phyloP scores from a whole-genome alignment of 106 monocot genomes.

The Dendrobium chrysotoxum region DNA sequence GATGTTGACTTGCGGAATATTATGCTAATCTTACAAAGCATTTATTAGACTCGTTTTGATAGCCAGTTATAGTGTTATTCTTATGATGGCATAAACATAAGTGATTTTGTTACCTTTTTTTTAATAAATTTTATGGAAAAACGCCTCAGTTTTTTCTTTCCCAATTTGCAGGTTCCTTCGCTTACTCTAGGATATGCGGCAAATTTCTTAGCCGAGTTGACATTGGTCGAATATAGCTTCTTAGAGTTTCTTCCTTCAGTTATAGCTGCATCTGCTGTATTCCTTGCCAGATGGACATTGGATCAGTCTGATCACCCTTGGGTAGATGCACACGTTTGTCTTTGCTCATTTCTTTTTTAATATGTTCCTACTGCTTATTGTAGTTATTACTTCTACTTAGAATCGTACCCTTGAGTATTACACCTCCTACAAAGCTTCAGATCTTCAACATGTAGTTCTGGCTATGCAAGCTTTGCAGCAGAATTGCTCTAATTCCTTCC shows the following conservation, averaged over 20 bases:
- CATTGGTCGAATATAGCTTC: slow-evolving; percentile 66
- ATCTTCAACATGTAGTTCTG: slow-evolving; percentile 38
- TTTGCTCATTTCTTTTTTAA: neutral
- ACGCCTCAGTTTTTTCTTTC: neutral
- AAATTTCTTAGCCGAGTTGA: slow-evolving; percentile 78
- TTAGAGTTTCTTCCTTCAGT: slow-evolving; percentile 74
- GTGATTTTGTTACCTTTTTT: neutral
- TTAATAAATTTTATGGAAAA: neutral
- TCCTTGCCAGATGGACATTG: slow-evolving; percentile 89
- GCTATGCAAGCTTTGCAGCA: slow-evolving; percentile 60
- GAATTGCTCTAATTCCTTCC: slow-evolving; percentile 42
- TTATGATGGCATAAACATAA: no score
- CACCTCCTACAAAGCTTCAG: slow-evolving; percentile 60
- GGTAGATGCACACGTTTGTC: slow-evolving; percentile 23
- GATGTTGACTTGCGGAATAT: no score
- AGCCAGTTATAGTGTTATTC: neutral
- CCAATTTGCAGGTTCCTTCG: slow-evolving; percentile 32
- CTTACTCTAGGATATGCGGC: slow-evolving; percentile 23
- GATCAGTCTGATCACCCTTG: slow-evolving; percentile 75
- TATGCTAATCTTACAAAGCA: neutral
- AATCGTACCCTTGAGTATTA: slow-evolving; percentile 67
- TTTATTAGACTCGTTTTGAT: neutral
- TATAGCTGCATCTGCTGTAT: slow-evolving; percentile 76
- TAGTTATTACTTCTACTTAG: slow-evolving; percentile 22
- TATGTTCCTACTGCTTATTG: neutral